Evolutionary conservation across 2,329 filamentous ascomycete genomes (phyloP).

Genomic region (Mycosphaerella arachidis): DNA sequence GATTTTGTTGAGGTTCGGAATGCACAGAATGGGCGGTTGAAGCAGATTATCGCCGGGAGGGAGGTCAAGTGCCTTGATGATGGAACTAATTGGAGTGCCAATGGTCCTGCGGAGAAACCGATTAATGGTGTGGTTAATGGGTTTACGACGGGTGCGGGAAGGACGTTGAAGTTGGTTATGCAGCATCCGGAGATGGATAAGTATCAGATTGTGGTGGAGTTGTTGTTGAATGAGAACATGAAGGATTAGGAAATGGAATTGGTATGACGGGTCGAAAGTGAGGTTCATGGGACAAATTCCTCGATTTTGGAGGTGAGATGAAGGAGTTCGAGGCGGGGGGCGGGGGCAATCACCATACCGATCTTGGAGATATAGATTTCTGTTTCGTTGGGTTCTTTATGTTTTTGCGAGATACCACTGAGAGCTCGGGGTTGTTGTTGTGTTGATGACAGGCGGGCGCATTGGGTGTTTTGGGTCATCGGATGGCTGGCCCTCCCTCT

Average conservation of each 20-base stretch:
- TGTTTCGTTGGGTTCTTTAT: neutral
- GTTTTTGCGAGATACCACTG: conserved; percentile 8
- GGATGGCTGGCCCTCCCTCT: neutral
- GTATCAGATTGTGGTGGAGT: conserved; percentile 83
- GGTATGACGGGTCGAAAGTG: too few relatives aligned
- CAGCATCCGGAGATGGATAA: conserved; percentile 83
- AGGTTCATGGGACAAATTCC: too few relatives aligned
- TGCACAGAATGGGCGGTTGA: conserved; percentile 85
- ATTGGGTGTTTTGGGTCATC: neutral
- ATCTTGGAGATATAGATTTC: neutral
- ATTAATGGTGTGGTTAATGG: conserved; percentile 26
- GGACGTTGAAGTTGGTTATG: conserved; percentile 91
- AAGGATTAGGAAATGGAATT: conserved; percentile 24
- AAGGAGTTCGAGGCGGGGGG: neutral
- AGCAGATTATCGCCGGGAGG: conserved; percentile 88
- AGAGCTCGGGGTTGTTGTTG: neutral
- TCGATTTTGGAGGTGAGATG: neutral
- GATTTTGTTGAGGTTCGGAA: conserved; percentile 98
- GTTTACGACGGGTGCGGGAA: conserved; percentile 38
- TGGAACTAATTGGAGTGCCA: conserved; percentile 57
- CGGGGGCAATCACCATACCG: neutral
- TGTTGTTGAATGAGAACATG: conserved; percentile 80
- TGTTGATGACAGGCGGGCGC: neutral
- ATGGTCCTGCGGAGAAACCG: conserved; percentile 10
- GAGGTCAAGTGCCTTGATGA: conserved; percentile 90